Percentiles rank a stretch among this genome's conserved stretches.
phyloP scores from a whole-genome alignment of 768 basidiomycete species.

The Favolaschia claudopus region DNA sequence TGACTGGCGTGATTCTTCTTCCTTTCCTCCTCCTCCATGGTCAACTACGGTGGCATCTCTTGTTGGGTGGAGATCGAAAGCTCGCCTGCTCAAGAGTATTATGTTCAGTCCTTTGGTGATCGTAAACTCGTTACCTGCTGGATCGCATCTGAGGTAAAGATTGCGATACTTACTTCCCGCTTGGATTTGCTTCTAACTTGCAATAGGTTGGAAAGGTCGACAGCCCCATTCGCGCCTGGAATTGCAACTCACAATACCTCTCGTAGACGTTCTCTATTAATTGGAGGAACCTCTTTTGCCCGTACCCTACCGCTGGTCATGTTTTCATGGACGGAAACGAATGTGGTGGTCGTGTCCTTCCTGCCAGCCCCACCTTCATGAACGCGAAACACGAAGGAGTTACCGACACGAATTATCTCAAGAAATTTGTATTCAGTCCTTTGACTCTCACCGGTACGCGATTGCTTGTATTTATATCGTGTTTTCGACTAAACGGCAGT shows the following conservation, averaged over 20 bases:
- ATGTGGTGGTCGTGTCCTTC: constrained; percentile 17
- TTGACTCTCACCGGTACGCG: background rate
- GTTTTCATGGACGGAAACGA: constrained; percentile 17
- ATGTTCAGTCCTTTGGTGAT: background rate
- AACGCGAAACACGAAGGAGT: constrained; percentile 1
- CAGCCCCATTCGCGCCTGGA: background rate
- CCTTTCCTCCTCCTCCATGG: background rate
- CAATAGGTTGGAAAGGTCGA: background rate
- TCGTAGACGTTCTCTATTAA: constrained; percentile 12
- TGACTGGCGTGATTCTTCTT: no score
- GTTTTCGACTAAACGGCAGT: background rate
- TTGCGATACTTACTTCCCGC: background rate
- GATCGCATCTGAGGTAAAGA: constrained; percentile 15
- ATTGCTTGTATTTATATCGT: background rate
- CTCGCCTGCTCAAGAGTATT: background rate
- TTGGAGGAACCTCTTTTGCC: constrained; percentile 9
- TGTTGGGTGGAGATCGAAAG: constrained; percentile 13
- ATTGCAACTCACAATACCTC: background rate
- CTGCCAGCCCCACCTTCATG: background rate
- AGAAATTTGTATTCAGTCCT: constrained; percentile 1
- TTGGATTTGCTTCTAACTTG: background rate
- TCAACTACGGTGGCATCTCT: background rate
- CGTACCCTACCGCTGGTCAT: constrained; percentile 8
- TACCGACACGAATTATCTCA: constrained; percentile 1
- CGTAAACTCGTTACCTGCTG: constrained; percentile 8